phyloP scores from a whole-genome alignment of 2,329 filamentous ascomycete species.

The Colletotrichum neosansevieriae region DNA sequence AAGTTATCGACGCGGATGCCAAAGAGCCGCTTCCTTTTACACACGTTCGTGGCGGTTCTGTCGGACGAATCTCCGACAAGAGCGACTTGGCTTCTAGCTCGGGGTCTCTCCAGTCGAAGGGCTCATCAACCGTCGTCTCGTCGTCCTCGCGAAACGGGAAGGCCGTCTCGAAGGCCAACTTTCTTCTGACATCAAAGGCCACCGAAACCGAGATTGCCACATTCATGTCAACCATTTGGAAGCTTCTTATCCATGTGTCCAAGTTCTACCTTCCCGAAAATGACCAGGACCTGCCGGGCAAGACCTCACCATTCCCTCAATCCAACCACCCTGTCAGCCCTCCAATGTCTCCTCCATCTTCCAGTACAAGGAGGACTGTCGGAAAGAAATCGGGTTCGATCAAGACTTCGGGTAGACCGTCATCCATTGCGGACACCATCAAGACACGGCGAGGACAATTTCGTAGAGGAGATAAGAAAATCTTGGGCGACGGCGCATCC shows the following conservation, averaged over 20 bases:
- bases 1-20: conserved; percentile 62
- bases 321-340: conserved; percentile 24
- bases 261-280: conserved; percentile 60
- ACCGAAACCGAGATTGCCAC: conserved; percentile 64
- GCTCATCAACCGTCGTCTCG: conserved; percentile 11
- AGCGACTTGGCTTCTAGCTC: conserved; percentile 18
- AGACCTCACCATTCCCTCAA: conserved; percentile 48
- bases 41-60: conserved; percentile 52
- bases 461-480: conserved; percentile 34
- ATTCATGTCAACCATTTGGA: conserved; percentile 66
- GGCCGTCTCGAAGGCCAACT: conserved; percentile 65
- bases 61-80: conserved; percentile 43
- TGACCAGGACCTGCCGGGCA: conserved; percentile 41
- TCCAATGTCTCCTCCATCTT: conserved; percentile 35
- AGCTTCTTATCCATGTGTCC: conserved; percentile 59
- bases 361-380: not conserved
- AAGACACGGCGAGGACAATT: conserved; percentile 49
- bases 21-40: conserved; percentile 53
- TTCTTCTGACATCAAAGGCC: conserved; percentile 67
- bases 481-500: conserved; percentile 46
- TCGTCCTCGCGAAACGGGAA: conserved; percentile 42
- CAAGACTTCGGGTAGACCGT: conserved; percentile 42
- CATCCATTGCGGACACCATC: conserved; percentile 52
- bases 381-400: conserved; percentile 23
- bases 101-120: conserved; percentile 26